Evolutionary conservation across 2,329 filamentous ascomycete species (phyloP).

Genomic region (Reticulascus tulasneorum): DNA sequence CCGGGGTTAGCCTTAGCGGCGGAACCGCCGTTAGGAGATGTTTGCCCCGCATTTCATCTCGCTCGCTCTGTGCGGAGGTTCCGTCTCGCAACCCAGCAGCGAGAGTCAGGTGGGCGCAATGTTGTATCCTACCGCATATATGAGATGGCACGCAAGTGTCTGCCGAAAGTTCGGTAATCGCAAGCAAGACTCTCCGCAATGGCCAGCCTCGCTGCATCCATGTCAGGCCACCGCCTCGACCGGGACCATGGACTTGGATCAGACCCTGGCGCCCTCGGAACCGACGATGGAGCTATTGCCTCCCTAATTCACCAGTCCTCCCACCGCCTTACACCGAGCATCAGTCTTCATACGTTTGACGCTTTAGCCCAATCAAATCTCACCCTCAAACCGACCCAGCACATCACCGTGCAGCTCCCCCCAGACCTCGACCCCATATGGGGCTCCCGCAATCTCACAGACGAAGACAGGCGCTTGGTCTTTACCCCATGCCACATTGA

Average conservation of each 20-base stretch:
- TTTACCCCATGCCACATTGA: constrained; percentile 14
- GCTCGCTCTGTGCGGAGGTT: background rate
- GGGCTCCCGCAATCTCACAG: constrained; percentile 8
- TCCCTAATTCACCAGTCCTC: constrained; percentile 3
- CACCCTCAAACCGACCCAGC: constrained; percentile 9
- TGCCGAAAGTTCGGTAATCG: too few relatives aligned
- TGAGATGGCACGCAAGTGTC: too few relatives aligned
- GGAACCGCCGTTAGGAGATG: background rate
- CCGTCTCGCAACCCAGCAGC: background rate
- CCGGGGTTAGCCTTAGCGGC: too few relatives aligned
- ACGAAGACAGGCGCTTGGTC: constrained; percentile 11
- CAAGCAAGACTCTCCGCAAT: too few relatives aligned
- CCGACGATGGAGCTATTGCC: too few relatives aligned
- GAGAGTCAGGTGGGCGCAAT: too few relatives aligned
- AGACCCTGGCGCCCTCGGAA: too few relatives aligned
- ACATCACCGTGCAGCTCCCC: constrained; percentile 16
- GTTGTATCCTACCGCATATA: too few relatives aligned
- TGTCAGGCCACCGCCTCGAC: too few relatives aligned
- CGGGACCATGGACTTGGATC: too few relatives aligned
- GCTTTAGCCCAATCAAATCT: background rate
- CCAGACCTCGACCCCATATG: constrained; percentile 15
- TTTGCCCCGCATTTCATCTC: too few relatives aligned
- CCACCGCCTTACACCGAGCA: constrained; percentile 12
- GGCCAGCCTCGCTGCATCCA: too few relatives aligned
- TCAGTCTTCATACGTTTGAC: constrained; percentile 14